Base-by-base conservation (phyloP, 805 yeast genomes). In the Candida xyloterini region DNA sequence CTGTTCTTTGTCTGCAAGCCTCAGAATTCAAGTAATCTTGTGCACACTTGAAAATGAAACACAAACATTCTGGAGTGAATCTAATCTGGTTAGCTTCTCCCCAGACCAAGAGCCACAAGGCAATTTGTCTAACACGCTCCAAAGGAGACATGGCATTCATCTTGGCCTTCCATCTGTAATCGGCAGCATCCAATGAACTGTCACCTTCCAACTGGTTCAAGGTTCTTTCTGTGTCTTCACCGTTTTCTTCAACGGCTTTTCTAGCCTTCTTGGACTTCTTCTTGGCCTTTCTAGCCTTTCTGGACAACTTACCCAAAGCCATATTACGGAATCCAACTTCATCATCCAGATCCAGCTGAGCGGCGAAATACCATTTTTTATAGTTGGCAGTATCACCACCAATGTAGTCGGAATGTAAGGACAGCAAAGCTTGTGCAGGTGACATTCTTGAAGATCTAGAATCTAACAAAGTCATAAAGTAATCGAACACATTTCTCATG, bases 41-140 rank as follows among this genome's bases (percentile, higher is more conserved):
- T 43, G 97, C 96, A 65, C 95, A 86, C 73, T 95, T 91, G 78
- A 81, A 95, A 59, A 93, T 81, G 76, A 85, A 93, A 76, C 96
- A 87, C 48, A 93, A 70, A 68, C 84, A 76, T 73, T 89, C 97
- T 6, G 84, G 76, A 41, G 93, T 84, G 70, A 93, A 93, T 67
- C 99, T 84, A 43, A 91, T 95, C 71, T 85, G 93, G 66, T 85
- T 85, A 25, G 93, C 90, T 69, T 85, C 95, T 71, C 95, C 95
- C 95, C 95, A 85, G 53, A 83, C 66, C 55, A 85, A 70, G 46
- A 85, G 68, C 66, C 84, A 85, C 47, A 85, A 68, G 10, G 90
- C 81, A 52, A 85, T 66, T 50, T 84, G 89, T 66, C 90, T 78
- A 39, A 84, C 90, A 65, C 84, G 76, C 62, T 84, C 91, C 40